Evolutionary conservation across 768 basidiomycete species (phyloP).

Genomic region (Tephrocybe sp.): DNA sequence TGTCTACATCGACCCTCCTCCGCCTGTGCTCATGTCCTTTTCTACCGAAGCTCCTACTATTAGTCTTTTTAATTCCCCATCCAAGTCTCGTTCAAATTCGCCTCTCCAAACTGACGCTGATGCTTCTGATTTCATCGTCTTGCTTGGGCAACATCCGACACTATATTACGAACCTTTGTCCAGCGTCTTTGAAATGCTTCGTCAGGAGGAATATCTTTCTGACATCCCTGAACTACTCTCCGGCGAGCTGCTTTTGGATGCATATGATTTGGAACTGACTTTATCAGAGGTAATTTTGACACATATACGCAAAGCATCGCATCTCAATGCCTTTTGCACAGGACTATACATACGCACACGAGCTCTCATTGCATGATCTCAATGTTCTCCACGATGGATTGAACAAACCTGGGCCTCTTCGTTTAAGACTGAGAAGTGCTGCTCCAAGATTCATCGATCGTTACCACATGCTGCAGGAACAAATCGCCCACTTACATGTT

Average conservation of each 20-base stretch:
- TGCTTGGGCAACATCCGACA: slow-evolving; percentile 63
- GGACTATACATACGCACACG: slow-evolving; percentile 70
- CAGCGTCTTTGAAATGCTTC: slow-evolving; percentile 68
- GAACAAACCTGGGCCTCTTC: slow-evolving; percentile 59
- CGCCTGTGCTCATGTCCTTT: slow-evolving; percentile 57
- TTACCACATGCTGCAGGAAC: slow-evolving; percentile 61
- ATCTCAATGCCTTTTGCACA: slow-evolving; percentile 22
- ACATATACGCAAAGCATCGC: not conserved
- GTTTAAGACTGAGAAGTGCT: slow-evolving; percentile 46
- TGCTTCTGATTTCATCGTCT: slow-evolving; percentile 31
- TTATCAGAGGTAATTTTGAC: slow-evolving; percentile 57
- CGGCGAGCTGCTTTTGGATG: slow-evolving; percentile 66
- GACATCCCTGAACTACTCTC: slow-evolving; percentile 45
- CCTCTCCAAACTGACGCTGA: slow-evolving; percentile 19
- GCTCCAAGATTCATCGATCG: slow-evolving; percentile 64
- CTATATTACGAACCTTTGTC: slow-evolving; percentile 77
- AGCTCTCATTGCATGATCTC: slow-evolving; percentile 70
- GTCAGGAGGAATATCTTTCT: slow-evolving; percentile 54
- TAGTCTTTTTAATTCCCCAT: slow-evolving; percentile 57
- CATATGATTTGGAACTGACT: slow-evolving; percentile 62
- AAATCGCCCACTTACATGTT: slow-evolving; percentile 34
- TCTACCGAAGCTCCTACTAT: slow-evolving; percentile 34
- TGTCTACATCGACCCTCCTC: slow-evolving; percentile 74
- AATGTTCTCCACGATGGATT: slow-evolving; percentile 68
- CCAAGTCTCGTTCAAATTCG: slow-evolving; percentile 23